Evolutionary conservation across 345 rosid species (phyloP).

Genomic region (Heritiera littoralis): DNA sequence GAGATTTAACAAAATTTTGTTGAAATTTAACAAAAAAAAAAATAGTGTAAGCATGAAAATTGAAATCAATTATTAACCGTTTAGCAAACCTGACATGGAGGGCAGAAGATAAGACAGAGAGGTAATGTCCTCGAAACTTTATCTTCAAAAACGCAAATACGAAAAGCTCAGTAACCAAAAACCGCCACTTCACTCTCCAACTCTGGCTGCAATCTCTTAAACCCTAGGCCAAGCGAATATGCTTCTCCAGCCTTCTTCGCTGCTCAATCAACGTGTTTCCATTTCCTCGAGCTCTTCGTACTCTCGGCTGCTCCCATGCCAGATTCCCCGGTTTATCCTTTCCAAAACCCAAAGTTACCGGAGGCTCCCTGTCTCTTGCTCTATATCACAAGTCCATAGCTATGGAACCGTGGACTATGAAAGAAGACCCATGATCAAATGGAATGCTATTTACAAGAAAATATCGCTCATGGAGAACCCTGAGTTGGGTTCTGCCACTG

Average conservation of each 20-base stretch:
- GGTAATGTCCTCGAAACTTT: not conserved
- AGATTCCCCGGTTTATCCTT: slow-evolving; percentile 25
- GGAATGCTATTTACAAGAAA: slow-evolving; percentile 78
- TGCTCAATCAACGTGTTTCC: slow-evolving; percentile 44
- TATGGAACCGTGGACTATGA: slow-evolving; percentile 78
- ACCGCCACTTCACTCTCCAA: not conserved
- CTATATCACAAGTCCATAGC: slow-evolving; percentile 63
- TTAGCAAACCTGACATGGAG: not conserved
- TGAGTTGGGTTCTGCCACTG: slow-evolving; percentile 64
- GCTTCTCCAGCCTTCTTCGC: slow-evolving; percentile 61
- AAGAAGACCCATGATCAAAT: slow-evolving; percentile 68
- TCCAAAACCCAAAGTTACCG: slow-evolving; percentile 20
- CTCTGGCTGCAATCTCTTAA: not conserved
- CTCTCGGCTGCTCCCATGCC: slow-evolving; percentile 39
- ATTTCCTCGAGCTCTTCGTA: slow-evolving; percentile 48
- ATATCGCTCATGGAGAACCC: slow-evolving; percentile 78
- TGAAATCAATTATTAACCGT: too few relatives aligned
- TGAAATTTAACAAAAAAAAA: too few relatives aligned
- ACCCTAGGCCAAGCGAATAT: slow-evolving; percentile 25
- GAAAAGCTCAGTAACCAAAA: not conserved
- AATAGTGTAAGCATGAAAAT: too few relatives aligned
- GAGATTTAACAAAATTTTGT: too few relatives aligned
- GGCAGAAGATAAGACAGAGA: not conserved
- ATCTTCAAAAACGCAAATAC: not conserved
- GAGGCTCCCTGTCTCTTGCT: slow-evolving; percentile 43